Evolutionary conservation across 768 basidiomycete species (phyloP).

Genomic region (Myochromella boudieri): DNA sequence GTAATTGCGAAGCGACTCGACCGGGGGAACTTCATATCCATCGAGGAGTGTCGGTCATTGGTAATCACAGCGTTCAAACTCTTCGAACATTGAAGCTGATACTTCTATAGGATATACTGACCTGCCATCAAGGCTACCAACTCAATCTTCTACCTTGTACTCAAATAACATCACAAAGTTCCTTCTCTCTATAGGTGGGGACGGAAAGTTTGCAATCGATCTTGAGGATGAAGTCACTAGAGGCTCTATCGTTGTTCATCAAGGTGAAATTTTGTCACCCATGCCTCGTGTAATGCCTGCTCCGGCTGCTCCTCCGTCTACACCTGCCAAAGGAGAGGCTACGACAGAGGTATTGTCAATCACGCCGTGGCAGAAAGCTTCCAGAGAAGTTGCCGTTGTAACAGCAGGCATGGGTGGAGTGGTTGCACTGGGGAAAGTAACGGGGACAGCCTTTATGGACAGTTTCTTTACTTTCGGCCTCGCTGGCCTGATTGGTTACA

Average conservation of each 20-base stretch:
- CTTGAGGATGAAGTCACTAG: slow-evolving; percentile 83
- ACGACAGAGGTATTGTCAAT: slow-evolving; percentile 55
- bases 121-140: slow-evolving; percentile 84
- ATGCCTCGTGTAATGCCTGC: slow-evolving; percentile 68
- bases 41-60: slow-evolving; percentile 81
- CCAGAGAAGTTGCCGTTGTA: slow-evolving; percentile 69
- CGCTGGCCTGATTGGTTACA: slow-evolving; percentile 81
- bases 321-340: slow-evolving; percentile 44
- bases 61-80: slow-evolving; percentile 34
- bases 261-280: slow-evolving; percentile 65
- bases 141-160: slow-evolving; percentile 86
- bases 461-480: slow-evolving; percentile 89
- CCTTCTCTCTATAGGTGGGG: slow-evolving; percentile 72
- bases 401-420: slow-evolving; percentile 75
- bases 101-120: slow-evolving; percentile 68
- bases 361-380: slow-evolving; percentile 85
- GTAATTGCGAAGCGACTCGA: slow-evolving; percentile 80
- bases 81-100: background rate
- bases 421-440: slow-evolving; percentile 75
- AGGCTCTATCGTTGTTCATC: slow-evolving; percentile 73
- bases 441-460: slow-evolving; percentile 82
- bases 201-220: slow-evolving; percentile 63
- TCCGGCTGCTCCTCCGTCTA: slow-evolving; percentile 51
- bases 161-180: slow-evolving; percentile 93
- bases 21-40: slow-evolving; percentile 72